These are phyloP conservation scores for Rosa rugosa DNA, from an alignment of 306 rosid genomes.

Conservation along the genomic window DNA sequence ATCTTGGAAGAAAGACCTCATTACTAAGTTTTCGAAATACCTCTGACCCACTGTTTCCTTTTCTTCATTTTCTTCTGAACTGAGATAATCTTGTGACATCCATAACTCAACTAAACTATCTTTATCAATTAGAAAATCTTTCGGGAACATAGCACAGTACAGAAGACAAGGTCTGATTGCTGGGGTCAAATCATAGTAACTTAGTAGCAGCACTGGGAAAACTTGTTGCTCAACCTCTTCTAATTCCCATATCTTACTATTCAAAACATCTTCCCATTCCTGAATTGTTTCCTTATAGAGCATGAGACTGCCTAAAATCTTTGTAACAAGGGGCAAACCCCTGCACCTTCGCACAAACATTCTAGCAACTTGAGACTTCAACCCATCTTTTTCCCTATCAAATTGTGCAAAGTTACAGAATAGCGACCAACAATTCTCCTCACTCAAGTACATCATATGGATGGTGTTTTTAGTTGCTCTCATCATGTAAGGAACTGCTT, in stretches of 20 bases:
- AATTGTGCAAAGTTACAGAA: background rate
- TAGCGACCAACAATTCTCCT: background rate
- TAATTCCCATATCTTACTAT: background rate
- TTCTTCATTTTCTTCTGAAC: background rate
- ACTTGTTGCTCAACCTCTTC: background rate
- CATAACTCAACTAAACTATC: background rate
- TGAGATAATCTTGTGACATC: too few species aligned
- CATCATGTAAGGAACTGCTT: background rate
- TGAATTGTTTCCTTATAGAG: background rate
- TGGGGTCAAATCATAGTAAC: background rate
- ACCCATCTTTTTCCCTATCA: background rate
- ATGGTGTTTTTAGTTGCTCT: background rate
- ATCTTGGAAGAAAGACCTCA: background rate
- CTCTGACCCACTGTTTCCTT: background rate
- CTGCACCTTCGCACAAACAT: background rate
- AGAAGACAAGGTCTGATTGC: background rate
- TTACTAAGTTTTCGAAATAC: background rate
- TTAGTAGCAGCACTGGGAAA: background rate
- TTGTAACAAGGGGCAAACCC: slow-evolving; percentile 8
- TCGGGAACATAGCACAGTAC: background rate
- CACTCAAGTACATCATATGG: background rate
- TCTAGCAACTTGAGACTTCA: background rate
- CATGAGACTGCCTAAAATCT: slow-evolving; percentile 18
- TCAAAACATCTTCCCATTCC: slow-evolving; percentile 13
- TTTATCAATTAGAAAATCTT: background rate